Conservation (phyloP, 2,329 filamentous ascomycete species). For the Parascedosporium putredinis region DNA sequence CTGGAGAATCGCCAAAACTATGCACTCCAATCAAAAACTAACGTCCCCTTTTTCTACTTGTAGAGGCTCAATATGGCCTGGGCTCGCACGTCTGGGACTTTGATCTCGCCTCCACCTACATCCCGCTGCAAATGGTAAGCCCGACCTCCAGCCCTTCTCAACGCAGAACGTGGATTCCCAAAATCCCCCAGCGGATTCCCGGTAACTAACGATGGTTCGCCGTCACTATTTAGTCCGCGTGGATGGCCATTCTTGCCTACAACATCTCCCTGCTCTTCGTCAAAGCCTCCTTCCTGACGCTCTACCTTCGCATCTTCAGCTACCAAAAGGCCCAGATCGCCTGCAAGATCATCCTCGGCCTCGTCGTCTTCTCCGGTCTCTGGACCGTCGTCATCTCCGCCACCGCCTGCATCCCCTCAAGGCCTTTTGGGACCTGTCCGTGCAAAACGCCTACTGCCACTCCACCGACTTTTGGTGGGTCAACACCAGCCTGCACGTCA, state of each 20-base stretch:
- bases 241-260: not conserved
- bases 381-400: not conserved
- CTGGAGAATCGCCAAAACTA: too few relatives aligned
- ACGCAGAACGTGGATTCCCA: too few relatives aligned
- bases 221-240: not conserved
- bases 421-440: not conserved
- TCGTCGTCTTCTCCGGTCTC: not conserved
- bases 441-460: not conserved
- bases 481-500: constrained; percentile 9
- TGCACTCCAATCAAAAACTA: too few relatives aligned
- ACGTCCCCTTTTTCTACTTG: not conserved
- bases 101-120: not conserved
- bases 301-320: not conserved
- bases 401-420: not conserved
- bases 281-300: not conserved
- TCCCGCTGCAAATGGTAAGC: not conserved
- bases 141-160: too few relatives aligned
- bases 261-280: not conserved
- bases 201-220: not conserved
- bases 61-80: not conserved
- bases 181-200: too few relatives aligned
- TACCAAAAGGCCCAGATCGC: not conserved
- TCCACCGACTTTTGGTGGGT: not conserved
- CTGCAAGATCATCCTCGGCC: not conserved
- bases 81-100: not conserved